Evolutionary conservation across 2,329 filamentous ascomycete genomes (phyloP).

Genomic region (Coniella lustricola): DNA sequence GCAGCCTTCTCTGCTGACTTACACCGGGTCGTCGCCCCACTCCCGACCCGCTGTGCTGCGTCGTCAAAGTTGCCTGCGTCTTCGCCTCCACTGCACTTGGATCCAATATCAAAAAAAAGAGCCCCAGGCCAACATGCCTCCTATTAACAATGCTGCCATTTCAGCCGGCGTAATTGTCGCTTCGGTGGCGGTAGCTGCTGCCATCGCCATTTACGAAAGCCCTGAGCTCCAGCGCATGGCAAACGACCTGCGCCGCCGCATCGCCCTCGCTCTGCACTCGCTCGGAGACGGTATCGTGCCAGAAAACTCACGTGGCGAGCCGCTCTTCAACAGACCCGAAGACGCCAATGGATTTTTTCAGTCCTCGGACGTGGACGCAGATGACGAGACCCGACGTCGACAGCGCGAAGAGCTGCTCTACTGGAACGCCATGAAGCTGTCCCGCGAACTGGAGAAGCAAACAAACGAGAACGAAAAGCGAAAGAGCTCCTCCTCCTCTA

Average conservation of each 20-base stretch:
- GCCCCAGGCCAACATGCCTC: conserved; percentile 39
- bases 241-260: conserved; percentile 53
- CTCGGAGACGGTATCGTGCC: conserved; percentile 51
- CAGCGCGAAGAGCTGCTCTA: conserved; percentile 60
- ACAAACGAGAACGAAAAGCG: conserved; percentile 20
- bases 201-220: conserved; percentile 56
- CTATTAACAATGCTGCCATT: conserved; percentile 47
- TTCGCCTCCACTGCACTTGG: not conserved
- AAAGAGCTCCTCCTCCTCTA: conserved; percentile 16
- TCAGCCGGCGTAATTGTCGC: conserved; percentile 54
- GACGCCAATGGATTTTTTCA: conserved; percentile 58
- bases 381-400: conserved; percentile 52
- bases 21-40: conserved; percentile 8
- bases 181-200: conserved; percentile 49
- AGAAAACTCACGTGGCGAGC: conserved; percentile 34
- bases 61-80: not conserved
- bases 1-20: conserved; percentile 3
- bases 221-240: conserved; percentile 56
- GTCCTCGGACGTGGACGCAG: conserved; percentile 50
- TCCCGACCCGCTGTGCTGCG: not conserved
- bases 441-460: conserved; percentile 22
- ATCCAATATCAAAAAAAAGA: not conserved
- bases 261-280: conserved; percentile 52
- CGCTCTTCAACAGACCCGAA: conserved; percentile 58
- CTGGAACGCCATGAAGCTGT: conserved; percentile 41